Evolutionary conservation across 2,329 filamentous ascomycete genomes (phyloP).

Genomic region (Zymoseptoria crescenta): DNA sequence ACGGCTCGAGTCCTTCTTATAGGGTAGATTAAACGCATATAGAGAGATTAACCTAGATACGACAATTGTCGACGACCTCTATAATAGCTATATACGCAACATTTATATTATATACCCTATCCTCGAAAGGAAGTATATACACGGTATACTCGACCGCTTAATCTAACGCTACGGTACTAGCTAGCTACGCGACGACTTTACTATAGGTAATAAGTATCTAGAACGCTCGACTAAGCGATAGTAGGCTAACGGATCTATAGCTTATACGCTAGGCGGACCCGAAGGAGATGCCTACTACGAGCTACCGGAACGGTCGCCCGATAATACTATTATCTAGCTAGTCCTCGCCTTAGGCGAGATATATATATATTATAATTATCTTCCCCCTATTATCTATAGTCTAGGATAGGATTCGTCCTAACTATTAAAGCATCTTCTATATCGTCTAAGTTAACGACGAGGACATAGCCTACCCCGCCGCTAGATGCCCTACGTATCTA

Average conservation of each 20-base stretch:
- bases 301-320: conserved; percentile 55
- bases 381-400: conserved; percentile 47
- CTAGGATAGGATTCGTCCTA: conserved; percentile 25
- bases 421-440: too few species aligned
- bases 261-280: too few species aligned
- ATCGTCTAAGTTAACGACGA: too few species aligned
- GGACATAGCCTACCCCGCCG: too few species aligned
- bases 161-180: conserved; percentile 39
- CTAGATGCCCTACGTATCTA: conserved; percentile 33
- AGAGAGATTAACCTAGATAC: conserved; percentile 48
- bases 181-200: conserved; percentile 14
- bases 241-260: too few species aligned
- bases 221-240: too few species aligned
- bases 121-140: conserved; percentile 47
- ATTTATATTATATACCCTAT: conserved; percentile 60
- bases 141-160: conserved; percentile 45
- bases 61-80: conserved; percentile 43
- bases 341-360: conserved; percentile 87
- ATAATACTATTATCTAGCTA: conserved; percentile 72
- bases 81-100: conserved; percentile 49
- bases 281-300: too few species aligned
- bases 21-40: conserved; percentile 45
- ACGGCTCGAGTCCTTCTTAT: too few species aligned
- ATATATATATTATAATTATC: conserved; percentile 47
- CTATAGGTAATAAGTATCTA: conserved; percentile 25